These are phyloP conservation scores for Anthracocystis walkeri DNA, from an alignment of 1,284 basidiomycete species.

Conservation along the genomic window DNA sequence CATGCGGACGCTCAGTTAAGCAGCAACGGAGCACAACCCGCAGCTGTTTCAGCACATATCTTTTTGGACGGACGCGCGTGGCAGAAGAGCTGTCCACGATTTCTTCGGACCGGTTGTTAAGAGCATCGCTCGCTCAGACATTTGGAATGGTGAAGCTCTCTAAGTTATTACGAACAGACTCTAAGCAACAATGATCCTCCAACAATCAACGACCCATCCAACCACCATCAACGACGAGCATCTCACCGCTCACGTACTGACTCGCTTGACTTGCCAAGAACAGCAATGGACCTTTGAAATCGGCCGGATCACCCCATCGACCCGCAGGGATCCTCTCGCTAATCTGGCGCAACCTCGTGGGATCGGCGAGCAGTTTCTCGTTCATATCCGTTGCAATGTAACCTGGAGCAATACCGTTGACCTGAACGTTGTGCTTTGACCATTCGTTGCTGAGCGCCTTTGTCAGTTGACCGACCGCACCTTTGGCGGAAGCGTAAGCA, in stretches of 20 bases:
- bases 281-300: slow-evolving; percentile 91
- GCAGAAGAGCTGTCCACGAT: no score
- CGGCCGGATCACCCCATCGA: slow-evolving; percentile 86
- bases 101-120: no score
- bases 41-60: no score
- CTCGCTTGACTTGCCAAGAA: slow-evolving; percentile 88
- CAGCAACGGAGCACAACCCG: no score
- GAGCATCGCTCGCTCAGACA: no score
- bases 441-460: slow-evolving; percentile 76
- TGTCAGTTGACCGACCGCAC: slow-evolving; percentile 75
- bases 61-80: no score
- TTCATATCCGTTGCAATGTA: slow-evolving; percentile 72
- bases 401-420: slow-evolving; percentile 80
- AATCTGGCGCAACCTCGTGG: slow-evolving; percentile 83
- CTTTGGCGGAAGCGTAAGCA: slow-evolving; percentile 88
- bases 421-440: slow-evolving; percentile 85
- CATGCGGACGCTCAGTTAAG: no score
- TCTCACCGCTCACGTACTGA: slow-evolving; percentile 90
- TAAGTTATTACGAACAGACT: slow-evolving; percentile 2
- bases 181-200: not conserved
- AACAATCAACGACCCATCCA: slow-evolving; percentile 54
- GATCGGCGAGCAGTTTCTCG: slow-evolving; percentile 80
- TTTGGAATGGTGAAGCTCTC: no score
- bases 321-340: slow-evolving; percentile 75
- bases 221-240: slow-evolving; percentile 69